phyloP scores from a whole-genome alignment of 257 asterid genomes.

The Pogostemon cablin region DNA sequence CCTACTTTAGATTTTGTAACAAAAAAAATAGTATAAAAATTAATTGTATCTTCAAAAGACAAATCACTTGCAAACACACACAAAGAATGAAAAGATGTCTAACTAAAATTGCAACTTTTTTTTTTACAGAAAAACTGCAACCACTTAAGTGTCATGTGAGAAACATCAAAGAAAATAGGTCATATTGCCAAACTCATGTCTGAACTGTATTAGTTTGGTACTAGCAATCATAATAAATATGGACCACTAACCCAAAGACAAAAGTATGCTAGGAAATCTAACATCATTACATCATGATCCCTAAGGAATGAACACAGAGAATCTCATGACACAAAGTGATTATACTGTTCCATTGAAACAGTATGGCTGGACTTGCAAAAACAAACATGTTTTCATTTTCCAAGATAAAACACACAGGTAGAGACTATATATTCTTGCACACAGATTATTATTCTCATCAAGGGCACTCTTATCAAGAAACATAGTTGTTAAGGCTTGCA shows the following conservation, averaged over 20 bases:
- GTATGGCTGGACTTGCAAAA: neutral
- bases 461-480: neutral
- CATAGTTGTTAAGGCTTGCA: no score
- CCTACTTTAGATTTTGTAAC: no score
- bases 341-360: neutral
- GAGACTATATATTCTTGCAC: neutral
- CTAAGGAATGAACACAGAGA: neutral
- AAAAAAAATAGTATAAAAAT: no score
- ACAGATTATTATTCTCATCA: constrained; percentile 18
- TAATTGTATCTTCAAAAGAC: no score
- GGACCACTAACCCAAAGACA: constrained; percentile 1
- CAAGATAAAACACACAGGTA: neutral
- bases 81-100: constrained; percentile 14
- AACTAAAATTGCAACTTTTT: neutral
- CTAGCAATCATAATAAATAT: neutral
- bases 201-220: neutral
- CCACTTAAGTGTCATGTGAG: neutral
- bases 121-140: neutral
- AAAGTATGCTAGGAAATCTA: constrained; percentile 13
- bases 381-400: neutral
- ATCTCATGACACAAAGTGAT: neutral
- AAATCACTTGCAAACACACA: no score
- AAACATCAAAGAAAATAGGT: constrained; percentile 12
- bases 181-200: neutral
- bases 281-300: neutral